Evolutionary conservation across 1,284 basidiomycete genomes (phyloP), one percentile per base, ranked within the genome.

Genomic region (Leccinum subspadiceum): DNA sequence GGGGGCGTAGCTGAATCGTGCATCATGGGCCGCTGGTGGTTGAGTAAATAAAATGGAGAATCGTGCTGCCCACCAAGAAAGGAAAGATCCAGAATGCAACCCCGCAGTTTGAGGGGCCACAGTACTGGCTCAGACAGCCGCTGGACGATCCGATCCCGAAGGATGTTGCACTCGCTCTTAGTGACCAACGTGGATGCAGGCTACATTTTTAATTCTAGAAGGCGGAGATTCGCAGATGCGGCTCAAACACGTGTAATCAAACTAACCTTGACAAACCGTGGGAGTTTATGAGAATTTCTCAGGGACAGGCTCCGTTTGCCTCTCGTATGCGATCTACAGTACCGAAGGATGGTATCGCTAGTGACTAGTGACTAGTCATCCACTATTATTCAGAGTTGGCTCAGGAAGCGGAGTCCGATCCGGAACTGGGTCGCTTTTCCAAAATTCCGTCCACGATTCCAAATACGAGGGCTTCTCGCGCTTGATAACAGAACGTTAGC

Each of bases 371-470:
- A 58, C 54, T 53, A 58, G 49, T 24, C 13, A 60, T 44, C 56
- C 49, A 54, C 58, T 56, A 60, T 17, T 49, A 49, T 15, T 24
- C 6, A 20, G 48, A 31, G 49, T 35, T 9, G 20, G 51, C 12
- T 73, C 60, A 71, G 59, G 68, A 62, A 67, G 62, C 65, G 41
- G 70, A 63, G 61, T 76, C 75, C 57, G 66, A 54, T 53, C 77
- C 76, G 54, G 78, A 72, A 64, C 70, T 72, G 53, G 89, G 88
- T 60, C 88, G 78, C 70, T 82, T 87, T 75, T 92, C 87, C 55
- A 96, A 81, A 64, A 96, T 92, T 54, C 87, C 88, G 76, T 97
- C 94, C 48, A 96, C 90, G 61, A 97, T 91, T 29, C 94, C 94
- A 75, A 96, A 96, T 50, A 87, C 83, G 65, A 93, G 79, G 13